phyloP scores from a whole-genome alignment of 2,329 filamentous ascomycete genomes.

The Thyridium curvatum region DNA sequence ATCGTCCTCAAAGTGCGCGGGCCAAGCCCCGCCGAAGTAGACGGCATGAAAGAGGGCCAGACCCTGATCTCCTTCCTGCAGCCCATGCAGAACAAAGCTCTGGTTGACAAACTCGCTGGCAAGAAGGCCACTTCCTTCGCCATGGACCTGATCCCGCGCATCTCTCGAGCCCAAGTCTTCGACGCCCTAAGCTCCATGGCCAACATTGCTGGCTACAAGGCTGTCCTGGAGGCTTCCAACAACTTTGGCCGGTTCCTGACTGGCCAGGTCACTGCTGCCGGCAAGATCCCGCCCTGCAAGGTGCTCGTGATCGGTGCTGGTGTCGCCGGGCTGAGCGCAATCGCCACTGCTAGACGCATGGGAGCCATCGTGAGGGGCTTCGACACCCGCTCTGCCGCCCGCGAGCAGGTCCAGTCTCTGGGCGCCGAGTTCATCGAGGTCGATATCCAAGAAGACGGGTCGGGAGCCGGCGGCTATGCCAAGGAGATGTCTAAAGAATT shows the following conservation, averaged over 20 bases:
- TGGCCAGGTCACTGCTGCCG: slow-evolving; percentile 84
- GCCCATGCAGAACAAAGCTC: slow-evolving; percentile 69
- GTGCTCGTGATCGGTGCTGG: slow-evolving; percentile 81
- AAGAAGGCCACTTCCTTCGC: slow-evolving; percentile 73
- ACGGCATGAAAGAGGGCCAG: slow-evolving; percentile 59
- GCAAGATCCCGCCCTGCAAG: slow-evolving; percentile 85
- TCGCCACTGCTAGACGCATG: slow-evolving; percentile 78
- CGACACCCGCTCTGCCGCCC: slow-evolving; percentile 80
- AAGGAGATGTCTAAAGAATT: slow-evolving; percentile 95
- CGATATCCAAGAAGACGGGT: slow-evolving; percentile 75
- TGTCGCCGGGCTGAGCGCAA: slow-evolving; percentile 82
- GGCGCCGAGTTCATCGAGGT: slow-evolving; percentile 89
- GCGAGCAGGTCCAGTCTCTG: slow-evolving; percentile 84
- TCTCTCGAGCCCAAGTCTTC: slow-evolving; percentile 82
- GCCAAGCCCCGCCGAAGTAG: slow-evolving; percentile 64
- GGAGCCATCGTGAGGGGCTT: slow-evolving; percentile 88
- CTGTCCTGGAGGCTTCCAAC: slow-evolving; percentile 83
- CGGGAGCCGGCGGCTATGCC: slow-evolving; percentile 79
- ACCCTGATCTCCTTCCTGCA: slow-evolving; percentile 81
- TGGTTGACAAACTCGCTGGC: slow-evolving; percentile 67
- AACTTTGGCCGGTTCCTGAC: slow-evolving; percentile 84
- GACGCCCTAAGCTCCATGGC: slow-evolving; percentile 90
- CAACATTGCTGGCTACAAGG: slow-evolving; percentile 91
- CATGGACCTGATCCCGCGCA: slow-evolving; percentile 90
- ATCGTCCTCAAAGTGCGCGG: slow-evolving; percentile 81